Conservation (phyloP, 2,329 filamentous ascomycete species). For the Colletotrichum sp. region DNA sequence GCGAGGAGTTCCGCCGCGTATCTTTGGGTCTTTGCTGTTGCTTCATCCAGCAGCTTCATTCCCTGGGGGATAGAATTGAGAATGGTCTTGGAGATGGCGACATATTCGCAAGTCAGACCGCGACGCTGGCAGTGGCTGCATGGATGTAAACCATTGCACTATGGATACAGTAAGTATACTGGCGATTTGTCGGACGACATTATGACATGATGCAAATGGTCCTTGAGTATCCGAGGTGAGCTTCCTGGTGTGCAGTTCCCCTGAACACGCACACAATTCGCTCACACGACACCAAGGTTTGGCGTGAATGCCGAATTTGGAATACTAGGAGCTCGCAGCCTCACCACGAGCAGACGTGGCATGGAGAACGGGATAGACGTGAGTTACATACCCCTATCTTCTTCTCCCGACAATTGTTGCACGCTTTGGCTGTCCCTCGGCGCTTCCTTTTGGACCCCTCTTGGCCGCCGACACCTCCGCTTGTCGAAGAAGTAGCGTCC, state of each 20-base stretch:
- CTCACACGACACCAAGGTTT: not conserved
- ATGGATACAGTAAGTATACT: not conserved
- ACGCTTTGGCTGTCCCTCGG: not conserved
- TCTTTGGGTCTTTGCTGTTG: not conserved
- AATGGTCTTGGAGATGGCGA: not conserved
- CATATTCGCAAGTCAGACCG: slow-evolving; percentile 5
- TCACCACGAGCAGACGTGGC: not conserved
- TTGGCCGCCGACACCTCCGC: not conserved
- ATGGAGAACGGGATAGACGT: not conserved
- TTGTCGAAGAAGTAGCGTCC: not conserved
- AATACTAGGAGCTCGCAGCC: not conserved
- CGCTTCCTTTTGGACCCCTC: slow-evolving; percentile 12
- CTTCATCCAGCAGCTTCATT: not conserved
- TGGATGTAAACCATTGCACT: slow-evolving; percentile 9
- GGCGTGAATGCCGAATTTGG: not conserved
- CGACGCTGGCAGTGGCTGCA: slow-evolving; percentile 10
- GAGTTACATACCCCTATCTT: slow-evolving; percentile 10
- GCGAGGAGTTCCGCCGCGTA: not conserved
- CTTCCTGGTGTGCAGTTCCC: not conserved
- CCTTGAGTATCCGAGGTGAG: not conserved
- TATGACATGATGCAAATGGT: not conserved
- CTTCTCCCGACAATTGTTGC: slow-evolving; percentile 12
- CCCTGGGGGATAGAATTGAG: slow-evolving; percentile 7
- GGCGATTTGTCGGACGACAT: not conserved
- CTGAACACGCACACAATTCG: not conserved